These are phyloP conservation scores for Fusarium vanettenii DNA, from an alignment of 2,329 filamentous ascomycete species.

Conservation along the genomic window DNA sequence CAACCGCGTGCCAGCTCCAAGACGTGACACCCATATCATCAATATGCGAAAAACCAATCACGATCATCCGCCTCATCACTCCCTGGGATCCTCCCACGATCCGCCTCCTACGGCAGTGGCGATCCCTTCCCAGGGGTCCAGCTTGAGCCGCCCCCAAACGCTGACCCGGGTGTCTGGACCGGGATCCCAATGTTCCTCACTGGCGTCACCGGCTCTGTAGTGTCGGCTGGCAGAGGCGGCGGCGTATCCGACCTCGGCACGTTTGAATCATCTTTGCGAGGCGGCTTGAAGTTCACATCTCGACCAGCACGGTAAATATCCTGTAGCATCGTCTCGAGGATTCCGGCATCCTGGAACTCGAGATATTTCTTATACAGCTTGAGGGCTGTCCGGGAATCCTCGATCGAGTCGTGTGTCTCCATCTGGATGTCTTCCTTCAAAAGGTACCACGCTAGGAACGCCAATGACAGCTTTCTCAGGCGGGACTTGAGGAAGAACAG, in stretches of 20 bases:
- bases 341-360: constrained; percentile 87
- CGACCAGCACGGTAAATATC: constrained; percentile 77
- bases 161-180: constrained; percentile 49
- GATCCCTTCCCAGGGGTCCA: constrained; percentile 62
- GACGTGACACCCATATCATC: background rate
- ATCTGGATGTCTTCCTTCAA: constrained; percentile 95
- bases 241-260: constrained; percentile 65
- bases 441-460: constrained; percentile 91
- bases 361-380: constrained; percentile 90
- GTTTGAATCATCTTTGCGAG: constrained; percentile 58
- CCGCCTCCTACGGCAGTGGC: constrained; percentile 45
- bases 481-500: constrained; percentile 86
- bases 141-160: constrained; percentile 52
- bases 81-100: background rate
- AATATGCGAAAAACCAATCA: constrained; percentile 2
- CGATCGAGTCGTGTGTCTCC: constrained; percentile 93
- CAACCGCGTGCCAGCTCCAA: background rate
- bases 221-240: constrained; percentile 59
- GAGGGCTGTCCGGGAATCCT: constrained; percentile 91
- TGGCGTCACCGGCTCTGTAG: constrained; percentile 60
- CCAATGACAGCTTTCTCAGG: constrained; percentile 87
- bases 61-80: background rate
- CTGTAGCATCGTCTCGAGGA: constrained; percentile 84
- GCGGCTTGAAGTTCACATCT: constrained; percentile 63
- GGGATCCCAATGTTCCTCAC: constrained; percentile 50